Percentiles rank a stretch among this genome's conserved stretches.
These are phyloP conservation scores for Microstegium vimineum DNA, from an alignment of 176 grass and related monocot genomes.

Conservation along the genomic window DNA sequence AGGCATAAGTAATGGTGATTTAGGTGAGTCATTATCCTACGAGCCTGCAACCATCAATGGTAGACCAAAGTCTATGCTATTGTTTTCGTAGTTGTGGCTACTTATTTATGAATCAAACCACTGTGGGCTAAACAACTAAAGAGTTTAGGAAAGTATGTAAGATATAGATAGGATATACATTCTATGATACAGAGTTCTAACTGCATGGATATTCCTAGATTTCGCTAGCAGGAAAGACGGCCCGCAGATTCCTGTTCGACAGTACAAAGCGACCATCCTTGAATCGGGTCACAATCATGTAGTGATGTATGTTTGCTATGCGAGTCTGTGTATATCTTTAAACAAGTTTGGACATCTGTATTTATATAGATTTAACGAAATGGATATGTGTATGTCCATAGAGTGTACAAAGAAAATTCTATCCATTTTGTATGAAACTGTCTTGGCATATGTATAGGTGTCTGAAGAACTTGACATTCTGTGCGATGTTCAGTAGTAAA, in stretches of 20 bases:
- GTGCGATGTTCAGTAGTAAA: not conserved
- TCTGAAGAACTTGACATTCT: not conserved
- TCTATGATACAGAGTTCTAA: not conserved
- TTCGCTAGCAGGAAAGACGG: slow-evolving; percentile 5
- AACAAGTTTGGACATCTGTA: slow-evolving; percentile 19
- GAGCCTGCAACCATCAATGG: not conserved
- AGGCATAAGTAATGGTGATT: slow-evolving; percentile 49
- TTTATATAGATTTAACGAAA: not conserved
- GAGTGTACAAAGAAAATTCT: slow-evolving; percentile 12
- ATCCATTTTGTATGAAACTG: slow-evolving; percentile 1
- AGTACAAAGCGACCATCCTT: not conserved
- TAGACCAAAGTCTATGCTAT: not conserved
- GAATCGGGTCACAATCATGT: not conserved
- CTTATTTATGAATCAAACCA: not conserved
- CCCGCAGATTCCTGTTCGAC: not conserved
- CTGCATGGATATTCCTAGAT: not conserved
- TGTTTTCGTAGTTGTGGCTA: not conserved
- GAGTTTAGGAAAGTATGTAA: not conserved
- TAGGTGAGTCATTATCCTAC: slow-evolving; percentile 10
- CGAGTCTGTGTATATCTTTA: not conserved
- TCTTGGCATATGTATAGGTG: not conserved
- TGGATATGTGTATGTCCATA: slow-evolving; percentile 11
- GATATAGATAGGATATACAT: not conserved
- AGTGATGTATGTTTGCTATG: not conserved
- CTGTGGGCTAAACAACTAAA: not conserved